Base-by-base conservation (phyloP, 495 filamentous ascomycete genomes). In the Peziza echinospora region DNA sequence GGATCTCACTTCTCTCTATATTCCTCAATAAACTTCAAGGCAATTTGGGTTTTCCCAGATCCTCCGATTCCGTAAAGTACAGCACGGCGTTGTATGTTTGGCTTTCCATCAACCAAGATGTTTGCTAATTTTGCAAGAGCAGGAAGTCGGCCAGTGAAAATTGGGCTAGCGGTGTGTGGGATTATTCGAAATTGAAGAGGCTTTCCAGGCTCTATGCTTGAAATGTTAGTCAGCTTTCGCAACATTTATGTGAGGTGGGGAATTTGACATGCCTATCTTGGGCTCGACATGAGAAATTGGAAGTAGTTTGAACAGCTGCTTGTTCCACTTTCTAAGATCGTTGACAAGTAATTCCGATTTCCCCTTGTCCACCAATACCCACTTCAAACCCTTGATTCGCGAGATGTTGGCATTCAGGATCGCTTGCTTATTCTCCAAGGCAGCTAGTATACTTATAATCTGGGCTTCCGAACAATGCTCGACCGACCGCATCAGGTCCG, bases 51-150 rank as follows among this genome's bases (percentile, higher is more conserved):
- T 37, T 37, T 37, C 7, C 54, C 49, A 11, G 54, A 49, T 6
- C 54, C 54, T 6, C 54, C 54, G 13, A 54, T 21, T 11, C 51
- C 52, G 21, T 56, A 30, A 5, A 52, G 28, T 8, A 49, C 46
- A 19, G 47, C 47, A 10, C 43, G 28, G 16, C 26, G 24, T 9
- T 30, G 16, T 28, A 22, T 16, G 11, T 11, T 10, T 11, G 24
- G 8, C 16, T 45, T 17, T 8, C 5, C 8, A 11, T 26, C 19
- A 37, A 49, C 48, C 17, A 49, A 52, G 28, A 49, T 40, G n/a
- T 46, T 5, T n/a, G 47, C 44, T 8, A 47, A 17, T 9, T n/a
- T 17, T 6, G 26, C 22, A 3, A 51, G 34, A n/a, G 46, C 34
- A 9, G 24, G 34, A 5, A n/a, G 10, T 47, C 48, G 28, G 24